Conservation (phyloP, 2,329 filamentous ascomycete genomes). For the Fusarium napiforme region DNA sequence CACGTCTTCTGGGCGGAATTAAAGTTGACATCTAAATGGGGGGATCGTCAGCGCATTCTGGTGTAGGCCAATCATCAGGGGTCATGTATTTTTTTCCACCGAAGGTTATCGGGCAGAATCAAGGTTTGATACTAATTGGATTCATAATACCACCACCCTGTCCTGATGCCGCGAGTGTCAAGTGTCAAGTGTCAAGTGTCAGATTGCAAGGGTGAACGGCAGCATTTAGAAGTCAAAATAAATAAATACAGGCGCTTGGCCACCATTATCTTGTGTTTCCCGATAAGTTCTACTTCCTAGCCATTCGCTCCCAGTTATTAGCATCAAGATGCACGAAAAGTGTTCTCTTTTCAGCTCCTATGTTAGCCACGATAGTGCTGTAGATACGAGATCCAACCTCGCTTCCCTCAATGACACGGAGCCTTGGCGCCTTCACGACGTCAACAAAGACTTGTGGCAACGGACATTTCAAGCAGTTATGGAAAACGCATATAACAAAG, state of each 20-base stretch:
- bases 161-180: too few species aligned
- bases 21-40: too few species aligned
- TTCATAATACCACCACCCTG: too few species aligned
- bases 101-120: too few species aligned
- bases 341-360: background rate
- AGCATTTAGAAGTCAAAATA: background rate
- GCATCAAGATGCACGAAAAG: background rate
- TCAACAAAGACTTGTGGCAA: background rate
- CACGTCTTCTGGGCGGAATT: too few species aligned
- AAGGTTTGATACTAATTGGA: too few species aligned
- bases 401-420: fast-evolving
- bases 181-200: too few species aligned
- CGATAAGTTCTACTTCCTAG: background rate
- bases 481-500: fast-evolving
- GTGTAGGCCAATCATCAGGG: too few species aligned
- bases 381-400: too few species aligned
- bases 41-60: too few species aligned
- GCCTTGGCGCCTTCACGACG: background rate
- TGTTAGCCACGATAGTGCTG: too few species aligned
- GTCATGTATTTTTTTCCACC: too few species aligned
- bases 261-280: fast-evolving
- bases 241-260: background rate
- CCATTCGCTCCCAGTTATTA: background rate
- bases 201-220: background rate
- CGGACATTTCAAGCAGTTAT: background rate